Base-by-base conservation (phyloP, 164 flowering plant genomes). In the Macadamia integrifolia region DNA sequence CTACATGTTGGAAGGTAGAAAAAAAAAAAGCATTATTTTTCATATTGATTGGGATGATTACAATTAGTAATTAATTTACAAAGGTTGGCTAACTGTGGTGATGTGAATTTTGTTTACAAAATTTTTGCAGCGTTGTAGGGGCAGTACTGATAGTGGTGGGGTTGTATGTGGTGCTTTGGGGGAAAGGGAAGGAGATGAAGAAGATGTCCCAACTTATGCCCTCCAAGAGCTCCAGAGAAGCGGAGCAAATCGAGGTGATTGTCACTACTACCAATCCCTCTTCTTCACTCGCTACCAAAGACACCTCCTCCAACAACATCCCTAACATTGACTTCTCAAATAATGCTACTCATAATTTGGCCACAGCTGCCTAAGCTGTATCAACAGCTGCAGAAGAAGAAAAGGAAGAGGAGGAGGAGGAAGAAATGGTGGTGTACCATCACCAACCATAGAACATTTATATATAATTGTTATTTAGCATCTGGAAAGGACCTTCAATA, bases 1-100 rank as follows among this genome's bases (percentile, higher is more conserved):
- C 71, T 85, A 3, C 69, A 79, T 59, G 64, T 87, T 30, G 88
- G 87, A 69, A 84, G 80, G 87, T 86, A 35, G 0, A 35, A 35
- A 35, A 35, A 35, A 35, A 35, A 23, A 23, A 23, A 23, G 0
- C 0, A 23, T 23, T 23, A 23, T 23, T 9, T 10, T 17, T 46
- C 15, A 23, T n/a, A 40, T 1, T 28, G 10, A 17, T 9, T 2
- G 23, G 23, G 23, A 23, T 23, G 23, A 23, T 9, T n/a, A 35
- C 6, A 9, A 9, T 4, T 9, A 7, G 23, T n/a, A 55, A 13
- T 35, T 1, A 1, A 32, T 30, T 9, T 53, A 7, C 29, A 29
- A 23, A 23, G 23, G 6, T 35, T 31, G 12, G 3, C 3, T 28
- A 55, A 9, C 3, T 0, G 13, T 17, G 17, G 30, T 65, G 6